A percentile compares a stretch with the other conserved stretches of the same genome.
Evolutionary conservation across 202 grass and related monocot species (phyloP).

Genomic region (Carex arenaria): DNA sequence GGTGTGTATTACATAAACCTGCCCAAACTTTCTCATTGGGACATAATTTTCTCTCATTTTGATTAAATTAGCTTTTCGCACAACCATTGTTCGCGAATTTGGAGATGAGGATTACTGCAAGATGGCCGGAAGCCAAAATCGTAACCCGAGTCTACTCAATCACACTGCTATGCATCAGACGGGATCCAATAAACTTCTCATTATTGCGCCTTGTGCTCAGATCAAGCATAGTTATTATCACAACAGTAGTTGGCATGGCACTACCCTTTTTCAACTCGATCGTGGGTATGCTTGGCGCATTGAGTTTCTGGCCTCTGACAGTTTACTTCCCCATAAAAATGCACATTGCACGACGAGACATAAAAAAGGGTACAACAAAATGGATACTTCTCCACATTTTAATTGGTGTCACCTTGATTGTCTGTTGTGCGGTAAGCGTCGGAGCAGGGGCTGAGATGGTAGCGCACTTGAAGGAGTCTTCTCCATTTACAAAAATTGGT

Average conservation of each 20-base stretch:
- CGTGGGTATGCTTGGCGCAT: constrained; percentile 57
- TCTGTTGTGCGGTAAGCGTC: constrained; percentile 58
- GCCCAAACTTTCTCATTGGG: not conserved
- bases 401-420: constrained; percentile 46
- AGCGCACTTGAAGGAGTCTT: constrained; percentile 41
- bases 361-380: constrained; percentile 30
- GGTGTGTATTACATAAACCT: not conserved
- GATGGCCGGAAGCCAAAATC: constrained; percentile 72
- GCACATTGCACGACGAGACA: constrained; percentile 61
- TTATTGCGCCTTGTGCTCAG: constrained; percentile 44
- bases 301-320: constrained; percentile 77
- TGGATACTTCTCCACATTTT: constrained; percentile 52
- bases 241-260: constrained; percentile 60
- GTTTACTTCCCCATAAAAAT: constrained; percentile 78
- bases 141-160: constrained; percentile 48
- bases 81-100: constrained; percentile 59
- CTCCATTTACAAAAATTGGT: constrained; percentile 46
- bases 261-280: constrained; percentile 81
- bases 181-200: constrained; percentile 38
- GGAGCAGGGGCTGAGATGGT: constrained; percentile 74
- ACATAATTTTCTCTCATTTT: not conserved
- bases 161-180: constrained; percentile 35
- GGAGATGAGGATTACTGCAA: constrained; percentile 37
- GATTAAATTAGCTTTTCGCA: constrained; percentile 49
- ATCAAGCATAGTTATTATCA: constrained; percentile 38